Evolutionary conservation across 2,329 filamentous ascomycete species (phyloP), one percentile per base, ranked within the genome.

Genomic region (Botryotinia globosa): DNA sequence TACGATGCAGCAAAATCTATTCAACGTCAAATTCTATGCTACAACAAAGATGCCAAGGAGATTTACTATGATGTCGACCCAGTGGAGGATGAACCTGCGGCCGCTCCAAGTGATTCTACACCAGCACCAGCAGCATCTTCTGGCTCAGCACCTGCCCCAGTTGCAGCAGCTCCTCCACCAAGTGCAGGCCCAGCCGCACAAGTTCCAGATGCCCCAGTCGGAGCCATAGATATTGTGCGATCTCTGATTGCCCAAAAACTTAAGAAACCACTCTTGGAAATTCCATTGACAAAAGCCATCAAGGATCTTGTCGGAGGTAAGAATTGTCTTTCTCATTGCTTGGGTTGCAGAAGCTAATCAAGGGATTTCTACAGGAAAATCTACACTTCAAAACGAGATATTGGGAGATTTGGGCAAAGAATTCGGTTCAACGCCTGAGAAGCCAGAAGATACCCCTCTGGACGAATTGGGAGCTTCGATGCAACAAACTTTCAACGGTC

Each of bases 21-120:
- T 61, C 94, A 98, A 85, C 90, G 96, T 82, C 95, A 98, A 83
- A 98, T 99, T 82, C 89, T 99, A 73, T 98, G 96, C 87, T 99
- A 98, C 87, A 98, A 97, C 87, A 99, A 99, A 84, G 96, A 99
- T 81, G 92, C 94, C 72, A 98, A 98, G 83, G 96, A 99, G 83
- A 99, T 99, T 77, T 99, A 99, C 87, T 99, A 99, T 84, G 95
- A 98, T 81, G 94, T 97, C 62, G 96, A 99, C 80, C 96, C 96
- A 0, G 86, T 97, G 44, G 94, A 97, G 80, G 96, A 99, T 73
- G 96, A 98, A 83, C 88, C 92, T 64, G 91, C 90, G 75, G 81
- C 87, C 70, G 81, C 85, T 25, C 80, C 82, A 34, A 76, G 80
- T 61, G 77, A 84, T 32, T 80, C 82, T 65, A 77, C 82, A 66